Evolutionary conservation across 768 basidiomycete genomes (phyloP), one percentile per base, ranked within the genome.

Genomic region (Leucosporidium creatinivorum): DNA sequence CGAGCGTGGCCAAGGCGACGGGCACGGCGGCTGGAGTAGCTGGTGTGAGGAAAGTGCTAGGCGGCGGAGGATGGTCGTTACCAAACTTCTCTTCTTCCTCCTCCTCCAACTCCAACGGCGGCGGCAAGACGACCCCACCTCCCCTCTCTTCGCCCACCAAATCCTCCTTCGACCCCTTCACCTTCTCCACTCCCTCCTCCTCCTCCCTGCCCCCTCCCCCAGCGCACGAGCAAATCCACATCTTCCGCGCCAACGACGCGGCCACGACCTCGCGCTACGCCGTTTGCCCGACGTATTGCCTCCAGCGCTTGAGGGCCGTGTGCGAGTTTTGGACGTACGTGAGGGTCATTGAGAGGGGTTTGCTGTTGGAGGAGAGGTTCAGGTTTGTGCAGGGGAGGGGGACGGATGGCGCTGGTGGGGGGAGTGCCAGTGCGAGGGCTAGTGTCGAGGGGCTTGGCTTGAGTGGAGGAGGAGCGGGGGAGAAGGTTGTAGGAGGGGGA

Each of bases 261-360:
- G 31, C 66, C 26, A 52, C 69, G 21, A 56, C 51, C 49, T 47
- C 69, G 47, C 58, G 65, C 30, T 74, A 74, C 69, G 58, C 72
- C 9, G 26, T 76, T 25, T 75, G 74, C 54, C 74, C 74, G 6
- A 66, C 61, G 28, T 75, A 74, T 67, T 75, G 74, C 63, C 67
- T 75, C 25, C 58, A 68, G 39, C 61, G 75, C 8, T 61, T 76
- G 6, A 63, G 75, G 15, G 72, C 73, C 21, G 74, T 75, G 19
- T 76, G 75, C 72, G 75, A 76, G 64, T 73, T 76, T 55, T 76
- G 75, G 75, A 70, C 65, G 19, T 75, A 73, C 51, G 61, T 76
- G 13, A 66, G 75, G 18, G 64, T 61, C 33, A 63, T 76, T 31
- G 65, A 73, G 57, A 68, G 73, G 30, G 73, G 72, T 0, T 36